Base-by-base conservation (phyloP, 2,329 filamentous ascomycete species). In the Penicillium crustosum region DNA sequence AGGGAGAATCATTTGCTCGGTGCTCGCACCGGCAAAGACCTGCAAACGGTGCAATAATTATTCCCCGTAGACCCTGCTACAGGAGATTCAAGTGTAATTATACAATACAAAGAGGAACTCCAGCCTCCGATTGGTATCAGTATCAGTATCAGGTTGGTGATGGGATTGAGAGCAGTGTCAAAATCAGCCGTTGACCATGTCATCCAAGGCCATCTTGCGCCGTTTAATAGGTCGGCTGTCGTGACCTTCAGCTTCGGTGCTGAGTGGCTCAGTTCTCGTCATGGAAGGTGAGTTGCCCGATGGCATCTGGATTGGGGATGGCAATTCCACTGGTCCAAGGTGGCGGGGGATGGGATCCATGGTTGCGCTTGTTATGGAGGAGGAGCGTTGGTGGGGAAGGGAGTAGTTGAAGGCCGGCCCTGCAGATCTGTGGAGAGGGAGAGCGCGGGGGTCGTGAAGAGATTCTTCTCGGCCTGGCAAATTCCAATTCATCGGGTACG, bases 181-280 rank as follows among this genome's bases (percentile, higher is more conserved):
- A 23, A 41, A 43, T 64, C 53, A 76, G 42, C 69, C 74, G 48
- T 76, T 76, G 19, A 76, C 74, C 67, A 76, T 76, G 49, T 76
- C 73, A 50, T 76, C 71, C 54, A 76, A 54, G 15, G 74, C 73
- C 74, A 76, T 76, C 48, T 71, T 74, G 33, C 71, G 72, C 42
- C 74, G 66, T 55, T 76, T 76, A 13, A 71, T 41, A 6, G 73
- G 74, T 42, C 70, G 61, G 12, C 59, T 61, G 12, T 70, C 68
- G 5, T 62, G 55, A 13, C 41, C 39, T 31, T 71, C 66, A 2
- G 59, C 42, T 17, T 68, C 69, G 10, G 59, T 55, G 7, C 25
- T 58, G 3, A 63, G 50, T 17, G 58, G 62, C 2, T 66, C 66
- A 12, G 61, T 35, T 15, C 62, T 63, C 5, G 48, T 50, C 5